phyloP scores from a whole-genome alignment of 768 basidiomycete species.

The Wakefieldia striispora region DNA sequence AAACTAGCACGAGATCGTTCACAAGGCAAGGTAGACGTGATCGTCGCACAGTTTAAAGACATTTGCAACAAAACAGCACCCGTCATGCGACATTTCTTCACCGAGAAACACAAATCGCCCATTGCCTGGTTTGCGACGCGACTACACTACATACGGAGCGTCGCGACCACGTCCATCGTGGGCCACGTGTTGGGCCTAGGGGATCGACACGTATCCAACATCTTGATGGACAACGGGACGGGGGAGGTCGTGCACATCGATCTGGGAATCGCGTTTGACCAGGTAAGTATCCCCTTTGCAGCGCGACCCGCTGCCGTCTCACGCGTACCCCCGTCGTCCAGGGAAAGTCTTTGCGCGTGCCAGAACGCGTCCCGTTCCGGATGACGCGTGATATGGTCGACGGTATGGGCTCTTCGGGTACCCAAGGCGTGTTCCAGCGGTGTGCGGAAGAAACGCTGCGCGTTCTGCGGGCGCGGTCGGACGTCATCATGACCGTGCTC shows the following conservation, averaged over 20 bases:
- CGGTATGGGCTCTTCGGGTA: slow-evolving; percentile 87
- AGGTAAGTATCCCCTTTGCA: slow-evolving; percentile 44
- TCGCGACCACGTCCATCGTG: slow-evolving; percentile 91
- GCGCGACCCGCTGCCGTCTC: neutral
- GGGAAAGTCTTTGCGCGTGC: slow-evolving; percentile 77
- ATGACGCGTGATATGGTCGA: slow-evolving; percentile 94
- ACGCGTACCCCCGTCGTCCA: slow-evolving; percentile 27
- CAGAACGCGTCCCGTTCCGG: slow-evolving; percentile 92
- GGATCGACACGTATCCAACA: slow-evolving; percentile 90
- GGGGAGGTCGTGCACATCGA: slow-evolving; percentile 97
- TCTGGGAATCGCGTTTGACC: slow-evolving; percentile 94
- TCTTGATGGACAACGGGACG: slow-evolving; percentile 75
- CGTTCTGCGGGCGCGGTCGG: slow-evolving; percentile 81
- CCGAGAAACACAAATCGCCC: slow-evolving; percentile 83
- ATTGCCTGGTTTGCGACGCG: slow-evolving; percentile 92
- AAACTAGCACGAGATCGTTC: slow-evolving; percentile 32
- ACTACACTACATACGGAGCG: slow-evolving; percentile 85
- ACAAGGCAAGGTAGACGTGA: slow-evolving; percentile 26
- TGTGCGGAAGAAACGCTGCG: slow-evolving; percentile 94
- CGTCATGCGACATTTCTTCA: slow-evolving; percentile 94
- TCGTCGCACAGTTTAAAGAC: slow-evolving; percentile 36
- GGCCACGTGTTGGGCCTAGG: slow-evolving; percentile 92
- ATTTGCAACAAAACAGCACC: slow-evolving; percentile 59
- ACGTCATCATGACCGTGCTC: slow-evolving; percentile 89
- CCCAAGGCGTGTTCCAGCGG: slow-evolving; percentile 91